These are phyloP conservation scores for Daldinia vernicosa DNA, from an alignment of 495 filamentous ascomycete species.

Conservation along the genomic window DNA sequence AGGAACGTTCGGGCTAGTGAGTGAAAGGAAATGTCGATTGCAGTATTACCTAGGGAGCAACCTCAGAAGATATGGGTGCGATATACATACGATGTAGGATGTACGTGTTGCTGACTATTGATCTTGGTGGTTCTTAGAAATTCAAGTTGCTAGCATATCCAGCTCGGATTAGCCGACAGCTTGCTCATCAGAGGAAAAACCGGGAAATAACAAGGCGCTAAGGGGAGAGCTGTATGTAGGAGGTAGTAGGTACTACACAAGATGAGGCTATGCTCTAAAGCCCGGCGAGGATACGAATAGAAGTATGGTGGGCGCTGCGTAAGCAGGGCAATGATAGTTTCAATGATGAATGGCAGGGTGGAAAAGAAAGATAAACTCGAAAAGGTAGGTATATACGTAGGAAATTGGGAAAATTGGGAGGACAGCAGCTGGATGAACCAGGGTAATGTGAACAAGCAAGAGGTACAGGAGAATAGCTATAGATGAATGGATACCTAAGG, in stretches of 20 bases:
- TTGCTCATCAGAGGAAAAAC: constrained; percentile 3
- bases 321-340: constrained; percentile 20
- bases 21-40: constrained; percentile 16
- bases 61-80: constrained; percentile 22
- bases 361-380: constrained; percentile 9
- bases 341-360: constrained; percentile 17
- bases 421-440: constrained; percentile 23
- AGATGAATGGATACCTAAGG: constrained; percentile 2
- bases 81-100: constrained; percentile 16
- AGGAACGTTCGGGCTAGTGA: background rate
- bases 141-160: constrained; percentile 21
- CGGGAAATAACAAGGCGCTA: constrained; percentile 23
- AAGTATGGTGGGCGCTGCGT: constrained; percentile 28
- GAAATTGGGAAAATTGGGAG: constrained; percentile 1
- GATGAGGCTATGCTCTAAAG: constrained; percentile 34
- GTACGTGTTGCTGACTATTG: constrained; percentile 22
- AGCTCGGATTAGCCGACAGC: constrained; percentile 36
- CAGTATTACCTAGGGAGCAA: constrained; percentile 31
- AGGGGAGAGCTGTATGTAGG: constrained; percentile 27
- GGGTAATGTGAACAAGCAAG: constrained; percentile 9
- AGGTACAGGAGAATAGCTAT: background rate
- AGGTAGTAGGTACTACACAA: constrained; percentile 36
- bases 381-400: constrained; percentile 33
- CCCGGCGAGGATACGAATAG: constrained; percentile 6
- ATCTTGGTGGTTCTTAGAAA: constrained; percentile 13